These are phyloP conservation scores for Dunaliella sp. DNA, from an alignment of 139 green algal species.

Conservation along the genomic window DNA sequence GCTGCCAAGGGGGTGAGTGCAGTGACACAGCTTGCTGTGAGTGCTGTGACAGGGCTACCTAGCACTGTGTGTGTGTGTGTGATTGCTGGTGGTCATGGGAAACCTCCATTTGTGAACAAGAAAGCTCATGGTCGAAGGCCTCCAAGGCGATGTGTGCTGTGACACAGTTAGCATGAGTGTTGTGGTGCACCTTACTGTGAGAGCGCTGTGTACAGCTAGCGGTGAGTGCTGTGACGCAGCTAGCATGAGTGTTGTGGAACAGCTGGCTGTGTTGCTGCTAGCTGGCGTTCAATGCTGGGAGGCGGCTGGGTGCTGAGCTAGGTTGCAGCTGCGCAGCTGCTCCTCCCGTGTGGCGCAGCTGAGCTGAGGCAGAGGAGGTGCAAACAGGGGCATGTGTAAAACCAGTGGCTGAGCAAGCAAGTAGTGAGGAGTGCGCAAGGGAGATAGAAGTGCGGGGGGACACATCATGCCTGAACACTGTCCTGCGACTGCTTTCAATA, in stretches of 20 bases:
- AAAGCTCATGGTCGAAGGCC: not conserved
- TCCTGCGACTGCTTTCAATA: no score
- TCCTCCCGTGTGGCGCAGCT: no score
- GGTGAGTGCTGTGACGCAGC: not conserved
- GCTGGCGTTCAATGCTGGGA: not conserved
- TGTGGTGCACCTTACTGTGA: not conserved
- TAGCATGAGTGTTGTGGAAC: not conserved
- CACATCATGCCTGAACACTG: no score
- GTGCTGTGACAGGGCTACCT: not conserved
- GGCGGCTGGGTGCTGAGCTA: no score
- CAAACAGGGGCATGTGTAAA: no score
- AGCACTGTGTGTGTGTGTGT: not conserved
- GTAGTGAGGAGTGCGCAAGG: no score
- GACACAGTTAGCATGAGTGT: not conserved
- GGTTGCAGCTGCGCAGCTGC: no score
- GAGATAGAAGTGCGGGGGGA: no score
- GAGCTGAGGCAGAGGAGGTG: no score
- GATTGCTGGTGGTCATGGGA: not conserved
- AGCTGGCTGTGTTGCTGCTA: not conserved
- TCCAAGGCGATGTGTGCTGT: not conserved
- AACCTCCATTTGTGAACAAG: not conserved
- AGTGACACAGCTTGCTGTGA: not conserved
- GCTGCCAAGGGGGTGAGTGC: slow-evolving; percentile 13
- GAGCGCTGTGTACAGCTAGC: not conserved
- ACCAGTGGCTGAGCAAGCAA: no score